Base-by-base conservation (phyloP, 1,284 basidiomycete species). In the Stereum hirsutum region DNA sequence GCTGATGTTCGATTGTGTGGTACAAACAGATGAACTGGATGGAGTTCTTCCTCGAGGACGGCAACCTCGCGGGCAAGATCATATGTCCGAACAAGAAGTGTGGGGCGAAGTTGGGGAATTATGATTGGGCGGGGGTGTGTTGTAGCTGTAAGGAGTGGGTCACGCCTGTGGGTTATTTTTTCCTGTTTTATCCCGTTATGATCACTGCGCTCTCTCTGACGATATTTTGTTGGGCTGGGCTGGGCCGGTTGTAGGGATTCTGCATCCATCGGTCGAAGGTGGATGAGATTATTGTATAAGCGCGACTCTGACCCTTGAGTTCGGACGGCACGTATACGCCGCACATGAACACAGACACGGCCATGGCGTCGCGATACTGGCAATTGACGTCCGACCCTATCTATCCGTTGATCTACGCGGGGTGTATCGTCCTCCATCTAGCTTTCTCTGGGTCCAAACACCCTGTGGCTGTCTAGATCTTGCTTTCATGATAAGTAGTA, bases 41-140 rank as follows among this genome's bases (percentile, higher is more conserved):
- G 95, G 80, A 89, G 44, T 71, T 80, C 2, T 75, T 82, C 51
- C 69, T 97, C 6, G 72, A 78, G 32, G 62, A 66, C 10, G 94
- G 92, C 0, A 70, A 82, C 37, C 65, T 95, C 19, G 75, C 80
- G 0, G 95, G 95, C 4, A 94, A 93, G 69, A 86, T 99, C 46
- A 53, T 78, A 1, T 99, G 95, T 57, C 95, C 95, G 1, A 94
- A 92, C 58, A 74, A 78, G 52, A 91, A 88, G 58, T 99, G 95
- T 54, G 74, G 75, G 1, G 80, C 77, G 15, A 99, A 99, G 65
- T 73, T 99, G 20, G 95, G 95, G 4, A 95, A 87, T 57, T 99
- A 85, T 58, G 93, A 96, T 61, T 99, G 95, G 95, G 91, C 94
- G 3, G 95, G 95, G 1, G 81, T 90, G 37, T 81, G 86, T 57